These are phyloP conservation scores for Penicillium ucsense DNA, from an alignment of 495 filamentous ascomycete genomes.

Conservation along the genomic window DNA sequence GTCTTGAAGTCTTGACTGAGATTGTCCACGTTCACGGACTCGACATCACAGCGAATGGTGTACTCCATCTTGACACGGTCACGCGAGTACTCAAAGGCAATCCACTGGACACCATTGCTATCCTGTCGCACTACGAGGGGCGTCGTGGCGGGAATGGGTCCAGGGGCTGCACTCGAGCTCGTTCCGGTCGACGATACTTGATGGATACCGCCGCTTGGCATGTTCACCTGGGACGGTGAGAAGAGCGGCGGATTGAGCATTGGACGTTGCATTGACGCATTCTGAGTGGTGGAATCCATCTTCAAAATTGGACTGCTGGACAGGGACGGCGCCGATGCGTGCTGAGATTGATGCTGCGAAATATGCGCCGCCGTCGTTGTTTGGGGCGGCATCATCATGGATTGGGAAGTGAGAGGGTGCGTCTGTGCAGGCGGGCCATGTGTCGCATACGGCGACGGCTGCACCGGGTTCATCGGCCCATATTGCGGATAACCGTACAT, in stretches of 20 bases:
- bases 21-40: conserved; percentile 85
- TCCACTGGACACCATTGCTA: conserved; percentile 96
- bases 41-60: conserved; percentile 95
- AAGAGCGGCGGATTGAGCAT: conserved; percentile 34
- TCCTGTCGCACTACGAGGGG: conserved; percentile 92
- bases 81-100: conserved; percentile 95
- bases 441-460: conserved; percentile 65
- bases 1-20: conserved; percentile 85
- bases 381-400: conserved; percentile 62
- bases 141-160: conserved; percentile 96
- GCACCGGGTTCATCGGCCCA: conserved; percentile 58
- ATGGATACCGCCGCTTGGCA: conserved; percentile 43
- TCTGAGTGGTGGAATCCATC: conserved; percentile 38
- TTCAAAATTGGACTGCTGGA: conserved; percentile 29
- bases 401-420: conserved; percentile 52
- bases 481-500: conserved; percentile 72
- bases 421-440: conserved; percentile 58
- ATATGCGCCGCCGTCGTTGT: conserved; percentile 45
- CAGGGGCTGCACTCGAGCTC: conserved; percentile 89
- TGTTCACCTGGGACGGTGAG: conserved; percentile 39
- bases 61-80: conserved; percentile 99
- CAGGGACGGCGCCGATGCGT: conserved; percentile 29
- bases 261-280: conserved; percentile 26
- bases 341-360: conserved; percentile 40
- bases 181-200: conserved; percentile 32